Percentiles rank a stretch among this genome's conserved stretches.
phyloP scores from a whole-genome alignment of 1,139 yeast species.

The Sporopachydermia cereana region DNA sequence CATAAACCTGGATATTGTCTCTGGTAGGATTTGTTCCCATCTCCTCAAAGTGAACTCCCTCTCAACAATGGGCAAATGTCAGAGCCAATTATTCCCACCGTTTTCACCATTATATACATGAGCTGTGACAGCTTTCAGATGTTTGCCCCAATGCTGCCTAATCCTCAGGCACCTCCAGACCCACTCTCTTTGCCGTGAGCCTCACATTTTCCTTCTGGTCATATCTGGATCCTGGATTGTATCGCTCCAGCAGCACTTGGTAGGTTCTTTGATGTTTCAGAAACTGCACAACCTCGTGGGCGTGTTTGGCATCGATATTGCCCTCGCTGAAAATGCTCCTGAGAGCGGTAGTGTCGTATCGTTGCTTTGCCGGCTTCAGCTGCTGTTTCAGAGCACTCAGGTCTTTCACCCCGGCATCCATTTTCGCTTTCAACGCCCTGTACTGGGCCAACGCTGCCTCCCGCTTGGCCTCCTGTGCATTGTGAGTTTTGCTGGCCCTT shows the following conservation, averaged over 20 bases:
- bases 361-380: conserved; percentile 2
- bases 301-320: conserved; percentile 21
- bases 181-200: conserved; percentile 77
- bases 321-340: conserved; percentile 13
- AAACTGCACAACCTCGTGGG: conserved; percentile 41
- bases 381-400: neutral
- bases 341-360: conserved; percentile 15
- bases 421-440: conserved; percentile 10
- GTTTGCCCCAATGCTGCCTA: too few relatives aligned
- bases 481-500: conserved; percentile 19
- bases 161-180: conserved; percentile 47
- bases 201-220: conserved; percentile 67
- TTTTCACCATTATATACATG: neutral
- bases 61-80: too few relatives aligned
- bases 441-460: conserved; percentile 17
- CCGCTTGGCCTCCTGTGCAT: conserved; percentile 15
- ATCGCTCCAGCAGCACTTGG: conserved; percentile 68
- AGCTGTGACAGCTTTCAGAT: too few relatives aligned
- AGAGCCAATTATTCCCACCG: neutral
- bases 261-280: conserved; percentile 66
- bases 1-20: too few relatives aligned
- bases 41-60: too few relatives aligned
- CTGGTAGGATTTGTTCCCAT: too few relatives aligned
- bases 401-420: neutral
- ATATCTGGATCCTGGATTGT: conserved; percentile 75